Conservation (phyloP, 2,329 filamentous ascomycete species). For the Trichoderma semiorbis region DNA sequence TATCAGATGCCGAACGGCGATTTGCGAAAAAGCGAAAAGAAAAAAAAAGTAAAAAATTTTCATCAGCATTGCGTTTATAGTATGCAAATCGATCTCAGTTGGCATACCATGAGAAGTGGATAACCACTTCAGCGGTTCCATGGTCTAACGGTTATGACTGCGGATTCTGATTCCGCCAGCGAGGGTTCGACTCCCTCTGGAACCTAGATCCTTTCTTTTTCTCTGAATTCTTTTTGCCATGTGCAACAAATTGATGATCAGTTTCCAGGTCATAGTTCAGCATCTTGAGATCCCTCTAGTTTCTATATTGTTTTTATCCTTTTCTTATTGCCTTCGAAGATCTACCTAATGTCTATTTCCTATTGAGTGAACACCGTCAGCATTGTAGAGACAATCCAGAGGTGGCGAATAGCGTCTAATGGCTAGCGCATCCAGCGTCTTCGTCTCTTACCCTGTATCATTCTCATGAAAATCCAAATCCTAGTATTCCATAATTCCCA, state of each 20-base stretch:
- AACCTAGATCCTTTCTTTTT: constrained; percentile 24
- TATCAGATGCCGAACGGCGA: constrained; percentile 15
- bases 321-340: background rate
- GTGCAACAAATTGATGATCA: too few species aligned
- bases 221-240: background rate
- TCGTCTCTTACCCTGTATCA: background rate
- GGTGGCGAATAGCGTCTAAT: background rate
- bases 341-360: background rate
- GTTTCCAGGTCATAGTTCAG: accelerated
- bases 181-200: constrained; percentile 37
- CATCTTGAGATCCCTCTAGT: background rate
- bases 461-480: background rate
- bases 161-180: constrained; percentile 38
- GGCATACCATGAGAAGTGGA: constrained; percentile 26
- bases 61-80: background rate
- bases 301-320: background rate
- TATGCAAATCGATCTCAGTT: accelerated
- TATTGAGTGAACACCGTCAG: background rate
- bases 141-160: constrained; percentile 39
- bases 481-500: too few species aligned
- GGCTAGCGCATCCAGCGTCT: background rate
- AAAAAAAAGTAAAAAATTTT: background rate
- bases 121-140: constrained; percentile 31
- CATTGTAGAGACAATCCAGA: background rate
- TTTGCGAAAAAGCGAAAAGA: background rate